These are phyloP conservation scores for Metschnikowia kunwiensis DNA, from an alignment of 805 yeast species.

Conservation along the genomic window DNA sequence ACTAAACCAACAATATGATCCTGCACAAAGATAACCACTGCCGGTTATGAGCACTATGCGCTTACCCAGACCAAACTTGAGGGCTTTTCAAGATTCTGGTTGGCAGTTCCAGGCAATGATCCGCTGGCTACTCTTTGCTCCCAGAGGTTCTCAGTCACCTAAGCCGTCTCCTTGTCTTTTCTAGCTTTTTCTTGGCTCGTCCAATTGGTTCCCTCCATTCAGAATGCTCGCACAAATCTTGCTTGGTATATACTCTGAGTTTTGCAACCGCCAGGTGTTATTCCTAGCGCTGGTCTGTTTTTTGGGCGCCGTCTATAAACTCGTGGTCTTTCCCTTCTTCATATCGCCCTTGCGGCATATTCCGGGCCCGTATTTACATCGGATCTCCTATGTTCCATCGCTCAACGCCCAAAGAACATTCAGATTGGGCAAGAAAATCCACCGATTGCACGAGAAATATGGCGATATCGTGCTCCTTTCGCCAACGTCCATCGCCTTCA, in stretches of 20 bases:
- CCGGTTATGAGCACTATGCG: no score
- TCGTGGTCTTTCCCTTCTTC: conserved; percentile 44
- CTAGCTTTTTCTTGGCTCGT: no score
- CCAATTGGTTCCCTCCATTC: no score
- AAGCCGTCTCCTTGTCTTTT: no score
- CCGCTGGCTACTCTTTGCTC: no score
- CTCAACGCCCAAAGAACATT: conserved; percentile 44
- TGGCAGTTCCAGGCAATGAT: no score
- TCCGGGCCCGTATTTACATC: conserved; percentile 58
- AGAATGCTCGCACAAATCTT: conserved; percentile 1
- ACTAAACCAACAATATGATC: no score
- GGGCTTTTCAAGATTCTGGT: no score
- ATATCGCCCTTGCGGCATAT: conserved; percentile 48
- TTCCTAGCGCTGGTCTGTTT: not conserved
- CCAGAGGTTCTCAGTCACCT: no score
- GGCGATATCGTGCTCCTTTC: conserved; percentile 62
- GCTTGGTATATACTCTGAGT: not conserved
- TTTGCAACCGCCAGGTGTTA: not conserved
- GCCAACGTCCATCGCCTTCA: conserved; percentile 61
- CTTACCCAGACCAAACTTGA: no score
- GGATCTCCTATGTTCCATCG: conserved; percentile 38
- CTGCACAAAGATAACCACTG: no score
- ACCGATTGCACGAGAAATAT: conserved; percentile 49
- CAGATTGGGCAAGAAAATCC: conserved; percentile 39
- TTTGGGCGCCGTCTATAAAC: conserved; percentile 29